phyloP scores from a whole-genome alignment of 306 rosid genomes.

The Malus sylvestris region DNA sequence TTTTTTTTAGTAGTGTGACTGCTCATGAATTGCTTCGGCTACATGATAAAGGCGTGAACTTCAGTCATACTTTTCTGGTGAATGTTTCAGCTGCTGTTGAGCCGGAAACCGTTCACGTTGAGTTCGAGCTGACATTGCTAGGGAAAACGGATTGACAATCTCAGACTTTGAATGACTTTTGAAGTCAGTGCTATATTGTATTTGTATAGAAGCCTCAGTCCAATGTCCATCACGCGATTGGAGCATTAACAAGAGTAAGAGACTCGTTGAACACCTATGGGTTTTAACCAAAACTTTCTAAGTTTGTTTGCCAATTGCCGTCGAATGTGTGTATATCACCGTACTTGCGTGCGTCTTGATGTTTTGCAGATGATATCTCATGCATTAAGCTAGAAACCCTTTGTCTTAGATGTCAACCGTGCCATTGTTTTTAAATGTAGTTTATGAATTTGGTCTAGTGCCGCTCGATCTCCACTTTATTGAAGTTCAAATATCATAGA shows the following conservation, averaged over 20 bases:
- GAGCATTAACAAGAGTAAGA: neutral
- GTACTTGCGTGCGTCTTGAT: neutral
- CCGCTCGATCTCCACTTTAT: no score
- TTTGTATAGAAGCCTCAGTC: neutral
- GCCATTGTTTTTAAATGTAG: neutral
- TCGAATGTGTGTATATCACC: neutral
- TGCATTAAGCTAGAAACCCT: neutral
- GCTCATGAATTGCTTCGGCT: neutral
- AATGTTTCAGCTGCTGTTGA: slow-evolving; percentile 31
- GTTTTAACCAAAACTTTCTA: neutral
- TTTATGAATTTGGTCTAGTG: neutral
- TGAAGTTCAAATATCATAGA: no score
- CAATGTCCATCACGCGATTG: neutral
- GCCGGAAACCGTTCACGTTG: slow-evolving; percentile 23
- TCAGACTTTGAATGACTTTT: slow-evolving; percentile 26
- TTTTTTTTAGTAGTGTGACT: slow-evolving; percentile 22
- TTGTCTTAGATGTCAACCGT: neutral
- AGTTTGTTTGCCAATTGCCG: neutral
- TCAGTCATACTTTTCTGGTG: slow-evolving; percentile 27
- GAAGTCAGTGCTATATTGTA: neutral
- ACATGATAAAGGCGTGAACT: slow-evolving; percentile 28
- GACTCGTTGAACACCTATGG: neutral
- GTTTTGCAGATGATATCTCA: neutral
- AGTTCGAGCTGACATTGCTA: slow-evolving; percentile 22
- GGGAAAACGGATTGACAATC: slow-evolving; percentile 18